Conservation (phyloP, 306 rosid species). For the Trifolium fragiferum region DNA sequence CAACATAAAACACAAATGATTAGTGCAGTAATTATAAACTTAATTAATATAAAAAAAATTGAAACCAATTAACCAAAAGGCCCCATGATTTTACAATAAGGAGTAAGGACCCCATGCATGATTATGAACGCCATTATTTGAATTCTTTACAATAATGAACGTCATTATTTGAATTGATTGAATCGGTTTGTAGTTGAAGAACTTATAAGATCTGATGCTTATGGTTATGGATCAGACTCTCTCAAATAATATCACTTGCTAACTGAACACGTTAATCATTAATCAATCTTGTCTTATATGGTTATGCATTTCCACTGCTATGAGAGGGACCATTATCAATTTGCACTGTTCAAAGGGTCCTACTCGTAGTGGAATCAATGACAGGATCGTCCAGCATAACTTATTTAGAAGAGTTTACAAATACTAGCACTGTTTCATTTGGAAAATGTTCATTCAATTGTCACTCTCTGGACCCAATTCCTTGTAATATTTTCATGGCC, state of each 20-base stretch:
- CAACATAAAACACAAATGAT: no score
- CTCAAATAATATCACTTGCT: conserved; percentile 27
- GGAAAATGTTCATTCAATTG: conserved; percentile 10
- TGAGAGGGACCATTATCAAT: conserved; percentile 31
- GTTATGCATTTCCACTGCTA: not conserved
- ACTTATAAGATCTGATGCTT: not conserved
- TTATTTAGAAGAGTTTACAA: not conserved
- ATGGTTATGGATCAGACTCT: not conserved
- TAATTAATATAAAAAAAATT: no score
- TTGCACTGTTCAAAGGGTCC: conserved; percentile 17
- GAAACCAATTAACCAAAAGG: no score
- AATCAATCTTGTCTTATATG: no score
- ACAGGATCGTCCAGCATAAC: not conserved
- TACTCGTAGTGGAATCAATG: not conserved
- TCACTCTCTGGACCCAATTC: not conserved
- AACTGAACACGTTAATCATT: not conserved
- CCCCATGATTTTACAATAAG: not conserved
- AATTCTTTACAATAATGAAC: not conserved
- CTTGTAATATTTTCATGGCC: not conserved
- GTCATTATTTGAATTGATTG: conserved; percentile 7
- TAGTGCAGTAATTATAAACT: no score
- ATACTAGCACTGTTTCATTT: not conserved
- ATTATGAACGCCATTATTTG: not conserved
- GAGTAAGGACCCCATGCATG: not conserved
- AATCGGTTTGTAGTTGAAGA: conserved; percentile 40